Conservation (phyloP, 108 stramenopile genomes). For the Skeletonema potamos region DNA sequence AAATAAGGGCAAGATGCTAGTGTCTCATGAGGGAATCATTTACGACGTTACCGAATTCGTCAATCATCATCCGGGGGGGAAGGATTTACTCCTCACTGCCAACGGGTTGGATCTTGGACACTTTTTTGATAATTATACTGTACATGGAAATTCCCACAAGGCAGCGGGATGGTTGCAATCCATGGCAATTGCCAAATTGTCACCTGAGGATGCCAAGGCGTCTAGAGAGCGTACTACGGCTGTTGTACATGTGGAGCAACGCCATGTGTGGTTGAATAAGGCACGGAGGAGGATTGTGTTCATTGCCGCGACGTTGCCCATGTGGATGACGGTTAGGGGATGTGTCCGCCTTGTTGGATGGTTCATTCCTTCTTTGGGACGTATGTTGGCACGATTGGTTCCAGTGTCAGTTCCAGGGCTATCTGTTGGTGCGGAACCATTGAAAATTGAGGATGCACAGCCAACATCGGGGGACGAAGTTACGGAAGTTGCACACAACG, state of each 20-base stretch:
- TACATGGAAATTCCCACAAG: conserved; percentile 46
- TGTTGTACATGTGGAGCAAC: conserved; percentile 39
- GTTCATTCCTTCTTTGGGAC: conserved; percentile 27
- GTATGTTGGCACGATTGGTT: conserved; percentile 34
- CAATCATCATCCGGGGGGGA: conserved; percentile 54
- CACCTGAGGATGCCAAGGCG: conserved; percentile 23
- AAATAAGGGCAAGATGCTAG: conserved; percentile 19
- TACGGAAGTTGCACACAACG: not conserved
- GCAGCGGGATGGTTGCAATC: conserved; percentile 47
- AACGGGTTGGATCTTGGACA: conserved; percentile 49
- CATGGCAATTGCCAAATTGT: conserved; percentile 46
- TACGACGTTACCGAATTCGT: conserved; percentile 63
- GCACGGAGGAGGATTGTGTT: conserved; percentile 39
- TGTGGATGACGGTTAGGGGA: conserved; percentile 48
- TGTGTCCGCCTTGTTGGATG: conserved; percentile 36
- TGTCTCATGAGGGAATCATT: conserved; percentile 50
- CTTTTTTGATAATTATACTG: conserved; percentile 56
- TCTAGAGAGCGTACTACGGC: conserved; percentile 14
- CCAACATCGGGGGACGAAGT: not conserved
- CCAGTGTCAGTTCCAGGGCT: conserved; percentile 50
- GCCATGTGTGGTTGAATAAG: conserved; percentile 22
- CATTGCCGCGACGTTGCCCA: conserved; percentile 40
- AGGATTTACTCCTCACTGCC: conserved; percentile 35
- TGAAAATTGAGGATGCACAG: conserved; percentile 5
- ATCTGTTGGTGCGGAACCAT: conserved; percentile 48